Base-by-base conservation (phyloP, 352 stramenopile genomes). In the Phytopythium kandeliae region DNA sequence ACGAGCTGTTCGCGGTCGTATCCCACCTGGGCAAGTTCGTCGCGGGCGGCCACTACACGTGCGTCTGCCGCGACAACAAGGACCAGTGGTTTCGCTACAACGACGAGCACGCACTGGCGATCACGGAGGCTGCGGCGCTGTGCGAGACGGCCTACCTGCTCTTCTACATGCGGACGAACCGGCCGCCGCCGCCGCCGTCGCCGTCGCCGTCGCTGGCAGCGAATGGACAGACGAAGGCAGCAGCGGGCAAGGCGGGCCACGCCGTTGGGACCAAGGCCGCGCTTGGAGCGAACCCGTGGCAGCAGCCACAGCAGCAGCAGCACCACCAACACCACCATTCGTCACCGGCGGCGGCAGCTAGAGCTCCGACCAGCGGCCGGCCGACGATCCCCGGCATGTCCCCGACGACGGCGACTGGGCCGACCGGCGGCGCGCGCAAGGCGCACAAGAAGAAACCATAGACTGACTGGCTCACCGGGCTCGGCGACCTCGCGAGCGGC, bases 21-120 rank as follows among this genome's bases (percentile, higher is more conserved):
- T 89, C 80, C 15, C 83, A 93, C 45, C 61, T 90, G 15, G 83
- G 83, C 48, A 87, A 89, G 48, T 84, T 84, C 33, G 78, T 90
- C 19, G 74, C 90, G 0, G 83, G 83, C 21, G 83, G 83, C 4
- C 83, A 93, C 62, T 93, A 93, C 63, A 93, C 83, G 37, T 81
- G 76, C 15, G 66, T 91, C 31, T 93, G 83, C 40, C 80, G 80
- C 19, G 83, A 93, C 66, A 90, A 90, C 64, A 93, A 92, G 52
- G 83, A 92, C 54, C 83, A 93, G 63, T 93, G 83, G 83, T 90
- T 88, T 62, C 71, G 72, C 36, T 93, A 82, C 48, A 67, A 93
- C 43, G 83, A 93, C 58, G 83, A 93, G 64, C 78, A 87, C 53
- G 83, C 92, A 59, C 66, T 76, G 26, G 78, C 79, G 15, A 79